Evolutionary conservation across 2,329 filamentous ascomycete genomes (phyloP), one percentile per base, ranked within the genome.

Genomic region (Fusarium euwallaceae): DNA sequence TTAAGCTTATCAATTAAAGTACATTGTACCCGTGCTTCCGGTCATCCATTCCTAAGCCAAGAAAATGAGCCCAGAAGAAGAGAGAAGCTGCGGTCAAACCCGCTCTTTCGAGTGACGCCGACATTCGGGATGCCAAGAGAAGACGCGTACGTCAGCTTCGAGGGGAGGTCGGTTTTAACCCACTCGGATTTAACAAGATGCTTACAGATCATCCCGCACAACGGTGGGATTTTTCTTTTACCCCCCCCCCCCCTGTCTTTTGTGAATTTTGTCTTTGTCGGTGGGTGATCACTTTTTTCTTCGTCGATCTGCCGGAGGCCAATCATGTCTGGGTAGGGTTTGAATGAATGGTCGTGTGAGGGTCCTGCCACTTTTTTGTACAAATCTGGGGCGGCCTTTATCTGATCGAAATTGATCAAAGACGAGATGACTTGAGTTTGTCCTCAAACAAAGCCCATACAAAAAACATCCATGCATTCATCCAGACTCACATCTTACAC

Each of bases 1-100:
- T 53, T 53, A 53, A 53, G 48, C 48, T 53, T 53, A 32, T 53
- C 27, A 32, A 53, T 51, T 53, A 53, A 53, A 32, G 48, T 53
- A 53, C 48, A 53, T 20, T 29, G 6, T 53, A 53, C 48, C 48
- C 27, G 27, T 53, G 48, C 48, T 32, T 27, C 45, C 11, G 41
- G 24, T 53, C 16, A 53, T 53, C 24, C 48, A 53, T 53, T 53
- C 24, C 48, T 53, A 53, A 53, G 48, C 48, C 48, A 32, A 53
- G 24, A 29, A n/a, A 12, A n/a, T 24, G 41, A 45, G 45, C 43
- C 43, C 43, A 53, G 24, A 51, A 29, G 24, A 5, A 48, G 24
- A n/a, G 27, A 51, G 16, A 48, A 53, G 48, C 11, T 17, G n/a
- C 24, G 48, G 48, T 53, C 48, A 51, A 51, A 51, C 16, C 45